A percentile compares a stretch with the other conserved stretches of the same genome.
Conservation (phyloP, 768 basidiomycete species). For the Rhodocollybia butyracea region DNA sequence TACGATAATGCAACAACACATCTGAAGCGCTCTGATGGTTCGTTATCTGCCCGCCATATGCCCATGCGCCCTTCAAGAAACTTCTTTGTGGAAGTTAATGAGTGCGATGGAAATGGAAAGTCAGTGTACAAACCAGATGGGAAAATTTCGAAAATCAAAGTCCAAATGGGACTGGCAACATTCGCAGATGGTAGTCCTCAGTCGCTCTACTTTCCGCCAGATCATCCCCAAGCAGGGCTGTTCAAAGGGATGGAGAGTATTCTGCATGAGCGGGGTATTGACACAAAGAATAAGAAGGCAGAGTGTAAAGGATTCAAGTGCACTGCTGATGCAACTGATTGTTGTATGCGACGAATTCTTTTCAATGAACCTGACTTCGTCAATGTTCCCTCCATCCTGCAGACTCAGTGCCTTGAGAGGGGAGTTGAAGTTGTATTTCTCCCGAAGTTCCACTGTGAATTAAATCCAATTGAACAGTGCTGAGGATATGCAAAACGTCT, state of each 20-base stretch:
- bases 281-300: slow-evolving; percentile 8
- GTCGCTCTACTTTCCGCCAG: background rate
- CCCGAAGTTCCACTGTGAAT: background rate
- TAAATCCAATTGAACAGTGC: slow-evolving; percentile 18
- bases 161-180: background rate
- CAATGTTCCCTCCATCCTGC: slow-evolving; percentile 1
- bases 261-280: slow-evolving; percentile 14
- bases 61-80: background rate
- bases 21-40: too few relatives aligned
- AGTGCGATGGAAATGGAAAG: background rate
- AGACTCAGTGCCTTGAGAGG: background rate
- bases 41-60: background rate
- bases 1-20: slow-evolving; percentile 5
- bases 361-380: slow-evolving; percentile 25
- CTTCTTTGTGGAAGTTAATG: background rate
- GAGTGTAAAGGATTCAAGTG: slow-evolving; percentile 22
- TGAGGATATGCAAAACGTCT: slow-evolving; percentile 21
- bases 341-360: slow-evolving; percentile 23
- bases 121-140: background rate
- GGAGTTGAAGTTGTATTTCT: background rate
- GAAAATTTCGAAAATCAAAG: background rate
- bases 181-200: background rate
- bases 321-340: slow-evolving; percentile 8
- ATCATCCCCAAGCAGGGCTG: background rate
- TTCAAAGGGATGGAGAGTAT: slow-evolving; percentile 24